phyloP scores from a whole-genome alignment of 2,329 filamentous ascomycete species.

The Dactylella cylindrospora region DNA sequence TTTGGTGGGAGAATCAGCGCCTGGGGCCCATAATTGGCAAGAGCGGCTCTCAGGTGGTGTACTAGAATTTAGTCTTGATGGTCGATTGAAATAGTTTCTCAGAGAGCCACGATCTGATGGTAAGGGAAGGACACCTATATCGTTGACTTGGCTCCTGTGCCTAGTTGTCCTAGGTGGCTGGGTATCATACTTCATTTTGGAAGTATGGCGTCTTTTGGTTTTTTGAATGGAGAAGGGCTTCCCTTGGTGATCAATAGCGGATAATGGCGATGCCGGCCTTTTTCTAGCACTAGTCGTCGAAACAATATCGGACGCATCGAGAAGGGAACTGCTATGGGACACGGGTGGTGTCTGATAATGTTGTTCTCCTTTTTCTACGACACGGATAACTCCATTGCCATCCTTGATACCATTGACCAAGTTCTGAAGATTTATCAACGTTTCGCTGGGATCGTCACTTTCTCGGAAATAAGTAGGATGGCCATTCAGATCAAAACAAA shows the following conservation, averaged over 20 bases:
- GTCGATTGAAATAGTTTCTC: neutral
- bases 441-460: slow-evolving; percentile 60
- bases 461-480: slow-evolving; percentile 65
- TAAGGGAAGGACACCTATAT: slow-evolving; percentile 30
- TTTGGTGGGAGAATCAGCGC: slow-evolving; percentile 8
- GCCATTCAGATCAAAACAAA: slow-evolving; percentile 71
- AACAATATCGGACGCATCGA: slow-evolving; percentile 18
- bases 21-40: slow-evolving; percentile 4
- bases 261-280: slow-evolving; percentile 33
- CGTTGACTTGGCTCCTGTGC: slow-evolving; percentile 7
- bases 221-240: slow-evolving; percentile 29
- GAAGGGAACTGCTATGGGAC: slow-evolving; percentile 16
- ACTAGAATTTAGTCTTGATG: neutral
- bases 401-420: slow-evolving; percentile 47
- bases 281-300: slow-evolving; percentile 31
- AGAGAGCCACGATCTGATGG: slow-evolving; percentile 11
- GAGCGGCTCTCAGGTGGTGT: neutral
- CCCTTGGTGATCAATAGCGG: slow-evolving; percentile 22
- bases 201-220: slow-evolving; percentile 37
- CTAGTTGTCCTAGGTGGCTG: slow-evolving; percentile 30
- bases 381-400: slow-evolving; percentile 48
- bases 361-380: slow-evolving; percentile 49
- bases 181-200: slow-evolving; percentile 21
- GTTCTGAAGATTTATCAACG: slow-evolving; percentile 54
- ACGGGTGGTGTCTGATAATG: slow-evolving; percentile 37